These are phyloP conservation scores for Cladosporium sphaerospermum DNA, from an alignment of 2,329 filamentous ascomycete genomes.

Conservation along the genomic window DNA sequence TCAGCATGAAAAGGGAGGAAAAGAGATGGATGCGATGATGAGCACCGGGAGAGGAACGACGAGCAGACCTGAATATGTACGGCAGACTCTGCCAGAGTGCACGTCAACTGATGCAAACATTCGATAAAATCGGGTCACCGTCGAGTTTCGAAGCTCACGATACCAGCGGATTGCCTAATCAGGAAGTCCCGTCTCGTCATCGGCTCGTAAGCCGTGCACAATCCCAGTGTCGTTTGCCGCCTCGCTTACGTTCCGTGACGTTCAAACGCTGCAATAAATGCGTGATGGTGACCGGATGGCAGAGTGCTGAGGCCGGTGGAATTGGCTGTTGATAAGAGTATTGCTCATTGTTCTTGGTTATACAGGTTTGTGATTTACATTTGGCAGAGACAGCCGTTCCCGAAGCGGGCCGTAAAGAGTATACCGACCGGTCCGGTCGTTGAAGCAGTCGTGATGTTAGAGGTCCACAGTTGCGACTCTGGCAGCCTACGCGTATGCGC, in stretches of 20 bases:
- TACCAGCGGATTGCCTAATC: slow-evolving; percentile 1
- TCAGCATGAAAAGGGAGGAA: too few relatives aligned
- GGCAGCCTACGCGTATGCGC: neutral
- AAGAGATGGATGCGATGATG: too few relatives aligned
- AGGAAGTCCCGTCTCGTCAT: neutral
- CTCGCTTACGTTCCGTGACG: too few relatives aligned
- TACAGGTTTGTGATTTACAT: neutral
- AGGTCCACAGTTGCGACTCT: slow-evolving; percentile 3
- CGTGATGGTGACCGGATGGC: too few relatives aligned
- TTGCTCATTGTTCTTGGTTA: neutral
- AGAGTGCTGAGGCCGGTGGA: neutral
- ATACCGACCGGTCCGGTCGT: neutral
- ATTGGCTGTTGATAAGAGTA: neutral
- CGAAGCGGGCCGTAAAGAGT: neutral
- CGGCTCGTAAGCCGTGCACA: neutral
- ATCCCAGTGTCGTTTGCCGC: too few relatives aligned
- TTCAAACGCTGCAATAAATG: too few relatives aligned
- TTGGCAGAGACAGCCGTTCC: neutral
- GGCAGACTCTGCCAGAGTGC: neutral
- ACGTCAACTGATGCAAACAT: slow-evolving; percentile 10
- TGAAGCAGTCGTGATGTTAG: neutral
- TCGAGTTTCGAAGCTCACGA: neutral
- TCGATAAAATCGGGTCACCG: slow-evolving; percentile 2
- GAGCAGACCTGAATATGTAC: neutral
- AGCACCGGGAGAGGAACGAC: too few relatives aligned